Evolutionary conservation across 2,329 filamentous ascomycete species (phyloP).

Genomic region (Diaporthe sp.): DNA sequence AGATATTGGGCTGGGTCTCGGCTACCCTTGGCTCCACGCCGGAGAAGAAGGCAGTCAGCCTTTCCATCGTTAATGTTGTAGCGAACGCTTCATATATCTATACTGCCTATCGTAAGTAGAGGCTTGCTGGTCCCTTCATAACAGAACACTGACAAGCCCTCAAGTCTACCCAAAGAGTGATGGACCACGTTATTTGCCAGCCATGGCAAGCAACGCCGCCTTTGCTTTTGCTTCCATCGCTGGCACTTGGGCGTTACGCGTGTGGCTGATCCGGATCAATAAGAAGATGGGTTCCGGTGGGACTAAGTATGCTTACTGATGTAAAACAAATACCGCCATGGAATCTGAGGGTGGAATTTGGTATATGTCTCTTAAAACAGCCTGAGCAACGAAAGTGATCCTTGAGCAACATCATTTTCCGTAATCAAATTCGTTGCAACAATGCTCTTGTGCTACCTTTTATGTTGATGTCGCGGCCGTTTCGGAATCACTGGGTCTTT

Average conservation of each 20-base stretch:
- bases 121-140: too few relatives aligned
- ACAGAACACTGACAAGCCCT: background rate
- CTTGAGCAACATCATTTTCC: background rate
- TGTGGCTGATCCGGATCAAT: background rate
- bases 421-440: background rate
- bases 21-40: slow-evolving; percentile 58
- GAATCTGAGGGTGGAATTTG: rapidly evolving
- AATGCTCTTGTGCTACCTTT: background rate
- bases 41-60: slow-evolving; percentile 58
- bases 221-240: slow-evolving; percentile 15
- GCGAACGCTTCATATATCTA: background rate
- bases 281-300: slow-evolving; percentile 1
- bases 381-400: background rate
- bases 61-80: background rate
- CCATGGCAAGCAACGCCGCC: background rate
- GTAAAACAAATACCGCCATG: background rate
- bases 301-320: background rate
- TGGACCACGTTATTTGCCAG: slow-evolving; percentile 1
- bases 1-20: slow-evolving; percentile 58
- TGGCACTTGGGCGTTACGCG: background rate
- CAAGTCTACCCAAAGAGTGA: slow-evolving; percentile 5
- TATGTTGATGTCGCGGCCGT: too few relatives aligned
- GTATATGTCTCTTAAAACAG: background rate
- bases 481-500: background rate
- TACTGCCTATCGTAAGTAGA: slow-evolving; percentile 2